Conservation (phyloP, 805 yeast species). For the Ascoidea asiatica region DNA sequence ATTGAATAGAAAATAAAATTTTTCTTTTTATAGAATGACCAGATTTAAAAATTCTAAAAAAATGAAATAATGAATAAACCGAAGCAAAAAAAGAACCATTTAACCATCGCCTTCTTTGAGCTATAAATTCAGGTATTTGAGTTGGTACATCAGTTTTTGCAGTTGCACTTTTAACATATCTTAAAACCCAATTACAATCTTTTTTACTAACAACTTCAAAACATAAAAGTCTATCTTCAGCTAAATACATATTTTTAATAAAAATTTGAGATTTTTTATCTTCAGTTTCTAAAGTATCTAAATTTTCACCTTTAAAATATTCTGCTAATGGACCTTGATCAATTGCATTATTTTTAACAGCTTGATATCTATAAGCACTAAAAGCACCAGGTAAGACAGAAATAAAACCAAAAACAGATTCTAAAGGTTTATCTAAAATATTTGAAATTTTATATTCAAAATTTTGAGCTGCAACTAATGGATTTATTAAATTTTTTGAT, state of each 20-base stretch:
- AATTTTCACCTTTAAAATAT: constrained; percentile 84
- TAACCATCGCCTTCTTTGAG: constrained; percentile 93
- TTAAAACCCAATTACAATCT: constrained; percentile 59
- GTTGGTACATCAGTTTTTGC: constrained; percentile 97
- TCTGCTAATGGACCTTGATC: constrained; percentile 82
- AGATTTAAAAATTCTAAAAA: constrained; percentile 63
- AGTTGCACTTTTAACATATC: constrained; percentile 75
- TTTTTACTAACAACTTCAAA: constrained; percentile 88
- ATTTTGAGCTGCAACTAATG: constrained; percentile 91
- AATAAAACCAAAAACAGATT: constrained; percentile 87
- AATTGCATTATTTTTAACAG: constrained; percentile 47
- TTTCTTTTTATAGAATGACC: constrained; percentile 61
- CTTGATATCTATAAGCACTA: constrained; percentile 82
- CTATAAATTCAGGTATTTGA: constrained; percentile 67
- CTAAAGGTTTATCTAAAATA: constrained; percentile 91
- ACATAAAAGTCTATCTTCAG: constrained; percentile 92
- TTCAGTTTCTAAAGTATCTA: constrained; percentile 41
- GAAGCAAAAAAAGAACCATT: constrained; percentile 96
- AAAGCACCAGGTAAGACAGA: constrained; percentile 95
- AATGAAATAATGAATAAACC: constrained; percentile 70
- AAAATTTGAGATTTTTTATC: constrained; percentile 49
- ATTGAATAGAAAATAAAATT: constrained; percentile 61
- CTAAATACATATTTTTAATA: constrained; percentile 91
- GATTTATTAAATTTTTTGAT: constrained; percentile 49
- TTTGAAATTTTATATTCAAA: constrained; percentile 95